Percentiles rank a stretch among this genome's conserved stretches.
Conservation (phyloP, 2,329 filamentous ascomycete species). For the Chaetomiaceae sp. region DNA sequence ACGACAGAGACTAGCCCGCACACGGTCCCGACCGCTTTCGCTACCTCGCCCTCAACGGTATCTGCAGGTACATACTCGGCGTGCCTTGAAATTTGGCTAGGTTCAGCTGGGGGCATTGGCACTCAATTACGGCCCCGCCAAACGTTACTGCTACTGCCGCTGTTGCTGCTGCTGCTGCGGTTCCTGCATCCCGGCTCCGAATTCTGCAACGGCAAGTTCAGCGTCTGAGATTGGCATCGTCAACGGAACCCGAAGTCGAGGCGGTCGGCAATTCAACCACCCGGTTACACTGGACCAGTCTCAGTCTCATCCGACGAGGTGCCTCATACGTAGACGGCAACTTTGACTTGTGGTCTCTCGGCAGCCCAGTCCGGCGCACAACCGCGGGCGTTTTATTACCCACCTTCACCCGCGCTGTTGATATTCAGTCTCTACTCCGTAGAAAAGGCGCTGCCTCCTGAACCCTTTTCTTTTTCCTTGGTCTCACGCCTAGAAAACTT, state of each 20-base stretch:
- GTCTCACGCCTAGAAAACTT: too few relatives aligned
- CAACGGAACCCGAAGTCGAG: neutral
- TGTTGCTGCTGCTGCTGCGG: neutral
- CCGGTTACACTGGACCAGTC: slow-evolving; percentile 36
- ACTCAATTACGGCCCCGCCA: neutral
- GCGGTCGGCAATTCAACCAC: slow-evolving; percentile 7
- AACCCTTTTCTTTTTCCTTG: too few relatives aligned
- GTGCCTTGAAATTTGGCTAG: neutral
- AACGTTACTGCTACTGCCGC: too few relatives aligned
- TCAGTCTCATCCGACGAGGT: slow-evolving; percentile 26
- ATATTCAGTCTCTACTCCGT: neutral
- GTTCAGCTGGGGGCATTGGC: neutral
- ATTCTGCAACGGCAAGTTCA: neutral
- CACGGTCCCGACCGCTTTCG: neutral
- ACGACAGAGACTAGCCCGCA: neutral
- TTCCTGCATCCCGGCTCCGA: neutral
- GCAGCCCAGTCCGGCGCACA: neutral
- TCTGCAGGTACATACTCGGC: neutral
- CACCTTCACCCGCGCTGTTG: neutral
- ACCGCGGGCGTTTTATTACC: slow-evolving; percentile 13
- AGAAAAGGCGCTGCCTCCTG: too few relatives aligned
- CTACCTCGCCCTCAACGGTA: neutral
- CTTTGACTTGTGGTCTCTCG: too few relatives aligned
- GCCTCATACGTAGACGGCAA: slow-evolving; percentile 1
- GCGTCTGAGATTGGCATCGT: neutral